phyloP scores from a whole-genome alignment of 768 basidiomycete species.

The Suillus discolor region DNA sequence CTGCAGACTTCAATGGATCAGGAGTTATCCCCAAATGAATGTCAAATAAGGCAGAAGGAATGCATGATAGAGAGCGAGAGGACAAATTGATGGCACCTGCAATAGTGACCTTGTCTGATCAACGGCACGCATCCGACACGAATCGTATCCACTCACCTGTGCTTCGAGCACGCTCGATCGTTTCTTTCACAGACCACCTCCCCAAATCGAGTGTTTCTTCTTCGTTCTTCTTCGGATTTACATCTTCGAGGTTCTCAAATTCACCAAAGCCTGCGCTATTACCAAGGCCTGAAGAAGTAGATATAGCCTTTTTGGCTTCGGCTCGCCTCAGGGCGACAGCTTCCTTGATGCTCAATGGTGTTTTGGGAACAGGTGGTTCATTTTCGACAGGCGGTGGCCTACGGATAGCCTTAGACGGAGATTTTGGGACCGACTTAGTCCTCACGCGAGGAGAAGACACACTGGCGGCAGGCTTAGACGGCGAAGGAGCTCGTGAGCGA shows the following conservation, averaged over 20 bases:
- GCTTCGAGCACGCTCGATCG: slow-evolving; percentile 75
- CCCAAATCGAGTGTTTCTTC: slow-evolving; percentile 53
- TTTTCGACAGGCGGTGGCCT: slow-evolving; percentile 22
- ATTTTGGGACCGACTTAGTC: slow-evolving; percentile 40
- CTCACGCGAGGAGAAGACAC: slow-evolving; percentile 32
- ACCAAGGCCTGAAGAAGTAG: slow-evolving; percentile 21
- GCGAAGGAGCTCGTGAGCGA: slow-evolving; percentile 35
- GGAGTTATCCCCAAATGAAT: slow-evolving; percentile 78
- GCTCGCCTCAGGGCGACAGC: slow-evolving; percentile 80
- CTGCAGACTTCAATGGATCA: slow-evolving; percentile 64
- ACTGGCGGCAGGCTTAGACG: slow-evolving; percentile 31
- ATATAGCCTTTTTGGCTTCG: slow-evolving; percentile 65
- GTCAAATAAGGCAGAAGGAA: slow-evolving; percentile 80
- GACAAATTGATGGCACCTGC: slow-evolving; percentile 77
- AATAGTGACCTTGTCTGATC: slow-evolving; percentile 43
- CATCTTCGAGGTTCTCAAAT: slow-evolving; percentile 52
- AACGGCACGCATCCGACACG: slow-evolving; percentile 43
- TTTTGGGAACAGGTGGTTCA: slow-evolving; percentile 33
- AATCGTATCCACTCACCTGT: slow-evolving; percentile 58
- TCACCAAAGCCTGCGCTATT: slow-evolving; percentile 31
- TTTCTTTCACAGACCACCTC: slow-evolving; percentile 67
- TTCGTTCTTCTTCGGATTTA: slow-evolving; percentile 40
- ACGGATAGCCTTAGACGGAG: slow-evolving; percentile 32
- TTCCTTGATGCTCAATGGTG: slow-evolving; percentile 62
- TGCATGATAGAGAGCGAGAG: slow-evolving; percentile 68